These are phyloP conservation scores for Phycomyces blakesleeanus DNA, from an alignment of 192 early-diverging fungal species.

Conservation along the genomic window DNA sequence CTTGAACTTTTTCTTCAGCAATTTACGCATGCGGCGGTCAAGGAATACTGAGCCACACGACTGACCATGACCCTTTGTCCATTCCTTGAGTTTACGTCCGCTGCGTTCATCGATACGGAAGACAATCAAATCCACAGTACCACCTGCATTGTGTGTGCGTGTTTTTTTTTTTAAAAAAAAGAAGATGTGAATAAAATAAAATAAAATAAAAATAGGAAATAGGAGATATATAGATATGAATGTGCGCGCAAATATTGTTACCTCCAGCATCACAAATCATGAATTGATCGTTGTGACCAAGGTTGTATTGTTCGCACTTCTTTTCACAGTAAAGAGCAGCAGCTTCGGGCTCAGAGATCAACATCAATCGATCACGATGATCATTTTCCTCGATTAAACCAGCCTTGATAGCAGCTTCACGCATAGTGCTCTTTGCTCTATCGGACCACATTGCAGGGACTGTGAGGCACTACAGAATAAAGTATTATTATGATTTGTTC, in stretches of 20 bases:
- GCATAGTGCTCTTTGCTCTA: constrained; percentile 49
- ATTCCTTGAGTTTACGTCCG: constrained; percentile 33
- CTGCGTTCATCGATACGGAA: constrained; percentile 39
- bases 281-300: constrained; percentile 45
- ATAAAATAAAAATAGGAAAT: no score
- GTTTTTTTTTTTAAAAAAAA: not conserved
- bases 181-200: no score
- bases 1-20: constrained; percentile 45
- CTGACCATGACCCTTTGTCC: constrained; percentile 43
- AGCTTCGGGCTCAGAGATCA: constrained; percentile 52
- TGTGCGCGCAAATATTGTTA: no score
- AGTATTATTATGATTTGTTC: no score
- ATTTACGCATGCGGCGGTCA: constrained; percentile 42
- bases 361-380: constrained; percentile 41
- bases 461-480: constrained; percentile 41
- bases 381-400: constrained; percentile 46
- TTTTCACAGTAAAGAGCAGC: constrained; percentile 54
- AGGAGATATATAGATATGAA: no score
- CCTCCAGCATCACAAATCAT: constrained; percentile 57
- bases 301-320: constrained; percentile 43
- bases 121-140: constrained; percentile 54
- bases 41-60: constrained; percentile 47
- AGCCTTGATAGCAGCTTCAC: constrained; percentile 48
- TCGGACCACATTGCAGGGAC: constrained; percentile 54
- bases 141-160: no score